A percentile compares a stretch with the other conserved stretches of the same genome.
phyloP scores from a whole-genome alignment of 2,329 filamentous ascomycete genomes.

The Salinomyces thailandicus region DNA sequence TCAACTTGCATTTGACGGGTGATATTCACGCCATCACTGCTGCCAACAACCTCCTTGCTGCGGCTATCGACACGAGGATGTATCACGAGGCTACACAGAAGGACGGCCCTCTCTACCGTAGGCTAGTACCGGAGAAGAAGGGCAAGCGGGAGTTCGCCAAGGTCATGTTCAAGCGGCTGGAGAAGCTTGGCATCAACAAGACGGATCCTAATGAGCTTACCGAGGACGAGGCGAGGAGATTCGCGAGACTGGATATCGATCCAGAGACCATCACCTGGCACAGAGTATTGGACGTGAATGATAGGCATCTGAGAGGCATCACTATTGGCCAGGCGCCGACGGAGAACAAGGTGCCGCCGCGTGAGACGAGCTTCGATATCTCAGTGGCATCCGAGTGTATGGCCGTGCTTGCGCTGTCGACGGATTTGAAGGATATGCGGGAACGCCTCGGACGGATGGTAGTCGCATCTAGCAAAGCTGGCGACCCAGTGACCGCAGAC shows the following conservation, averaged over 20 bases:
- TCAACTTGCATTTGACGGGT: conserved; percentile 94
- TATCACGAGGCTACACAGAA: conserved; percentile 97
- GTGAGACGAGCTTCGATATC: conserved; percentile 93
- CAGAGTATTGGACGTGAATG: conserved; percentile 92
- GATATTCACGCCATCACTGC: conserved; percentile 97
- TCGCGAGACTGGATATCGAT: conserved; percentile 93
- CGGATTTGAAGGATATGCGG: conserved; percentile 75
- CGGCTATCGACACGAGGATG: conserved; percentile 93
- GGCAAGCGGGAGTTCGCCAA: conserved; percentile 78
- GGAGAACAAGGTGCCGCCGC: conserved; percentile 69
- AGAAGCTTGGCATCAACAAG: conserved; percentile 94
- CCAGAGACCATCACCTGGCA: conserved; percentile 96
- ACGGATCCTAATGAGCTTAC: conserved; percentile 86
- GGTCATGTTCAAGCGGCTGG: conserved; percentile 83
- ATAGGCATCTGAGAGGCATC: conserved; percentile 81
- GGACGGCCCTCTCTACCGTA: conserved; percentile 74
- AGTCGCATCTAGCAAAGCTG: conserved; percentile 71
- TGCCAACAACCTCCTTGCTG: conserved; percentile 92
- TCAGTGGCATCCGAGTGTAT: conserved; percentile 97
- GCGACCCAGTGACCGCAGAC: conserved; percentile 90
- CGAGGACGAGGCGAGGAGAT: conserved; percentile 74
- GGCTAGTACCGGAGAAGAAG: conserved; percentile 81
- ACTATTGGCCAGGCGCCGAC: conserved; percentile 81
- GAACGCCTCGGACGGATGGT: conserved; percentile 94
- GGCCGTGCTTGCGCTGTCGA: conserved; percentile 93